These are phyloP conservation scores for Mercurialis annua DNA, from an alignment of 345 rosid species.

Conservation along the genomic window DNA sequence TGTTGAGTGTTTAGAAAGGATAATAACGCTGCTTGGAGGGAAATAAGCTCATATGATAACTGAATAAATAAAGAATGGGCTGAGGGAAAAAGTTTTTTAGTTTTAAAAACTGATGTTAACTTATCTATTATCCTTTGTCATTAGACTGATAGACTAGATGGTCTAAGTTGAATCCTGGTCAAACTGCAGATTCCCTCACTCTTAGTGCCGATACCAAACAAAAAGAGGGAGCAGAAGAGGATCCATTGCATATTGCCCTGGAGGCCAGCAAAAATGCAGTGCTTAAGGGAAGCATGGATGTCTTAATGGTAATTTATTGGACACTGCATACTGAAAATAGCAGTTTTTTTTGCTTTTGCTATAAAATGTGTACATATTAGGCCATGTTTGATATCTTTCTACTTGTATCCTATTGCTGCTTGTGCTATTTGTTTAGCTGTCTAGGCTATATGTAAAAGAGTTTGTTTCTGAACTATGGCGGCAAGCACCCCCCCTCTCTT, in stretches of 20 bases:
- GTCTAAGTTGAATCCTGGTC: conserved; percentile 3
- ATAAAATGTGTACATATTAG: conserved; percentile 3
- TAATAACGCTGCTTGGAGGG: conserved; percentile 4
- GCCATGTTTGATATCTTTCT: neutral
- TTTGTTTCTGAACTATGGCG: neutral
- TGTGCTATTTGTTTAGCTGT: neutral
- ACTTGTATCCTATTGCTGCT: neutral
- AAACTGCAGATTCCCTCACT: conserved; percentile 58
- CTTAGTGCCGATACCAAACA: conserved; percentile 37
- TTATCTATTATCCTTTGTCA: conserved; percentile 4
- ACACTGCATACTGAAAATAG: neutral
- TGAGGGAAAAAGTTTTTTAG: conserved; percentile 4
- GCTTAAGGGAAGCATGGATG: conserved; percentile 83
- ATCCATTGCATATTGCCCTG: conserved; percentile 55
- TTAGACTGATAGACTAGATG: neutral
- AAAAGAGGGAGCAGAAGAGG: conserved; percentile 60
- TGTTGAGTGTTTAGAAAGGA: conserved; percentile 12
- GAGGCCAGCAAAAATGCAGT: conserved; percentile 71
- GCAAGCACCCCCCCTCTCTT: neutral
- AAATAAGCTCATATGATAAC: neutral
- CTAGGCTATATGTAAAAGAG: neutral
- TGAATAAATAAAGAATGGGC: conserved; percentile 1
- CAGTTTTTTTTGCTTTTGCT: neutral
- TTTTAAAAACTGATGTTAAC: neutral
- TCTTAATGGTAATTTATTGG: conserved; percentile 56